Conservation (phyloP, 306 rosid species). For the Styphnolobium japonicum region DNA sequence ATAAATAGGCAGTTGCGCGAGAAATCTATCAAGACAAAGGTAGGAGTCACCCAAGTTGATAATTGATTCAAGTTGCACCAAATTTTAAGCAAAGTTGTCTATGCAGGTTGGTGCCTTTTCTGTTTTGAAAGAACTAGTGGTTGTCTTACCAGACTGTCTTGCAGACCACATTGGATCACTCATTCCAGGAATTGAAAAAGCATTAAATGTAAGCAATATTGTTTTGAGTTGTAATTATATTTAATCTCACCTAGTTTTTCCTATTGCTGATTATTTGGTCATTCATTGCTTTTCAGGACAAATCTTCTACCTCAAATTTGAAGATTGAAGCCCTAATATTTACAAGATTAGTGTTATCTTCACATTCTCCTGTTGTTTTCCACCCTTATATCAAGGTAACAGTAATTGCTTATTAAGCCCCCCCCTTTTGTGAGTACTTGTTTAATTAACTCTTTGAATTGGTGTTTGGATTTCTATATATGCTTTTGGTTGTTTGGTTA, state of each 20-base stretch:
- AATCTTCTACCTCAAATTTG: slow-evolving; percentile 95
- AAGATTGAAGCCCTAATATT: slow-evolving; percentile 95
- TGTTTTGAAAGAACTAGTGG: slow-evolving; percentile 95
- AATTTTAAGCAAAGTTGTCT: slow-evolving; percentile 25
- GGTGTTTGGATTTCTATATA: background rate
- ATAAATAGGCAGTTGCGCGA: slow-evolving; percentile 97
- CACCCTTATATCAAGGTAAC: slow-evolving; percentile 89
- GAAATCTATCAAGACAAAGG: slow-evolving; percentile 99
- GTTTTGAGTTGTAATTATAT: background rate
- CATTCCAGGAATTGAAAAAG: slow-evolving; percentile 97
- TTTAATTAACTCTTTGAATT: slow-evolving; percentile 5
- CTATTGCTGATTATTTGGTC: slow-evolving; percentile 16
- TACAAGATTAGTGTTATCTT: slow-evolving; percentile 86
- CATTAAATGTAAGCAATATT: slow-evolving; percentile 68
- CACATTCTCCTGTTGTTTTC: slow-evolving; percentile 89
- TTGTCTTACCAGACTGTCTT: slow-evolving; percentile 95
- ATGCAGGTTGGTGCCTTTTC: slow-evolving; percentile 97
- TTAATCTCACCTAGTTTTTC: background rate
- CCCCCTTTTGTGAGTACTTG: background rate
- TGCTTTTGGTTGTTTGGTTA: background rate
- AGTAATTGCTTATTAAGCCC: background rate
- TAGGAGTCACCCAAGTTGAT: slow-evolving; percentile 28
- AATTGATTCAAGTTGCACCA: slow-evolving; percentile 10
- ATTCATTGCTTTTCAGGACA: slow-evolving; percentile 55
- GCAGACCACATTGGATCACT: slow-evolving; percentile 98